Evolutionary conservation across 2,329 filamentous ascomycete genomes (phyloP).

Genomic region (Scortechinia acanthostroma): DNA sequence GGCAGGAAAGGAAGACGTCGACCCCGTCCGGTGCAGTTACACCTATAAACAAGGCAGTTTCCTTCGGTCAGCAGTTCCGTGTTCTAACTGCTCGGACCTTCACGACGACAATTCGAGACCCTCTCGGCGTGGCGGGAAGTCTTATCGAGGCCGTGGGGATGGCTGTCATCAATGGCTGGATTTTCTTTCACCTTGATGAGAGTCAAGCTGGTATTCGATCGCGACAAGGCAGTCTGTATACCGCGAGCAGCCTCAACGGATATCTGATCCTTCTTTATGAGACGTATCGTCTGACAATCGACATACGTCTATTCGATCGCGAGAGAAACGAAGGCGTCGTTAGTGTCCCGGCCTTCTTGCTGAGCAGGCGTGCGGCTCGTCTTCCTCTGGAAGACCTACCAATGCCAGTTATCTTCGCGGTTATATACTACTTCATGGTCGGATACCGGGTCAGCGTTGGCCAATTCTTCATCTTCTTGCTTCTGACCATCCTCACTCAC

Average conservation of each 20-base stretch:
- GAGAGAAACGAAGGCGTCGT: conserved; percentile 70
- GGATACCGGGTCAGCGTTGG: conserved; percentile 57
- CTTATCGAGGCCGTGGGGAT: conserved; percentile 65
- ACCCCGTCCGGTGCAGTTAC: neutral
- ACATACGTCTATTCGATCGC: conserved; percentile 71
- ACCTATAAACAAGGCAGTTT: conserved; percentile 8
- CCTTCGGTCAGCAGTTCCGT: conserved; percentile 51
- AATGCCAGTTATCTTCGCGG: conserved; percentile 63
- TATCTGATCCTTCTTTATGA: conserved; percentile 74
- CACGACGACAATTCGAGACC: conserved; percentile 69
- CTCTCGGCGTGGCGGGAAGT: conserved; percentile 67
- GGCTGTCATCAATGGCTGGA: conserved; percentile 66
- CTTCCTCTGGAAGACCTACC: conserved; percentile 67
- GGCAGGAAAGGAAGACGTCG: conserved; percentile 5
- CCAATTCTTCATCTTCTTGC: conserved; percentile 69
- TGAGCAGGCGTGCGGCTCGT: conserved; percentile 64
- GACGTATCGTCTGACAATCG: conserved; percentile 66
- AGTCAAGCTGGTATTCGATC: conserved; percentile 69
- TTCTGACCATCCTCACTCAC: conserved; percentile 61
- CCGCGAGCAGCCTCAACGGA: conserved; percentile 64
- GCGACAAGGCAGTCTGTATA: conserved; percentile 67
- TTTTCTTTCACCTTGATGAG: conserved; percentile 59
- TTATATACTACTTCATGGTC: conserved; percentile 74
- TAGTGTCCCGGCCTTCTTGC: conserved; percentile 59
- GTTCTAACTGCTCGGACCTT: conserved; percentile 66